Conservation (phyloP, 805 yeast species). For the Yamadazyma tumulicola region DNA sequence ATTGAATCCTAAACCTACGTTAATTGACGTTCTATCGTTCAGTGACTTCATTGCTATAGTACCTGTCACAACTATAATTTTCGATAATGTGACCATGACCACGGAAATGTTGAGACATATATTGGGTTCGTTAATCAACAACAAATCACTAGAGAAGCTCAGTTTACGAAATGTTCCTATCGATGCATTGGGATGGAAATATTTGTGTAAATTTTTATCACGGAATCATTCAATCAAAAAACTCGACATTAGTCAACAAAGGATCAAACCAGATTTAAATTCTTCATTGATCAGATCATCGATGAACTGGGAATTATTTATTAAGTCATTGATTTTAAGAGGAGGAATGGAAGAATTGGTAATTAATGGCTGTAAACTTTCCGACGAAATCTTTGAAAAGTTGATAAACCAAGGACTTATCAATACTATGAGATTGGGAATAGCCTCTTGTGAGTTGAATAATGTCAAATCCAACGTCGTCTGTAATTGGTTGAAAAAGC, state of each 20-base stretch:
- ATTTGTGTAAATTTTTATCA: conserved; percentile 46
- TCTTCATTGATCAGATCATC: conserved; percentile 35
- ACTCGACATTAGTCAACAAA: conserved; percentile 56
- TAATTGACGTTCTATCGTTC: conserved; percentile 54
- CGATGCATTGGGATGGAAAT: conserved; percentile 49
- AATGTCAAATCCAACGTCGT: conserved; percentile 37
- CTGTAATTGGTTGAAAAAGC: conserved; percentile 46
- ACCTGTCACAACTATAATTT: conserved; percentile 52
- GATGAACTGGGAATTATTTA: conserved; percentile 54
- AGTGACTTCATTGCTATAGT: conserved; percentile 56
- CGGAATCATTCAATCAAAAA: conserved; percentile 43
- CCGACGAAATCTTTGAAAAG: conserved; percentile 37
- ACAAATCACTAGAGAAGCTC: conserved; percentile 45
- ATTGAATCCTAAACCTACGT: conserved; percentile 56
- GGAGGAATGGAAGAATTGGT: conserved; percentile 59
- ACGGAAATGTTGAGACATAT: conserved; percentile 51
- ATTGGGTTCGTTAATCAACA: conserved; percentile 43
- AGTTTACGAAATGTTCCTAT: conserved; percentile 56
- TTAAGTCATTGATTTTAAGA: conserved; percentile 36
- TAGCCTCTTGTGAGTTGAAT: conserved; percentile 51
- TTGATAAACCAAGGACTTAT: conserved; percentile 41
- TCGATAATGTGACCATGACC: conserved; percentile 55
- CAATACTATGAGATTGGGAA: conserved; percentile 49
- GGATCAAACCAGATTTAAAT: conserved; percentile 45
- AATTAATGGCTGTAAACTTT: conserved; percentile 52